Evolutionary conservation across 2,329 filamentous ascomycete species (phyloP), one percentile per base, ranked within the genome.

Genomic region (Aspergillus quadrilineatus): DNA sequence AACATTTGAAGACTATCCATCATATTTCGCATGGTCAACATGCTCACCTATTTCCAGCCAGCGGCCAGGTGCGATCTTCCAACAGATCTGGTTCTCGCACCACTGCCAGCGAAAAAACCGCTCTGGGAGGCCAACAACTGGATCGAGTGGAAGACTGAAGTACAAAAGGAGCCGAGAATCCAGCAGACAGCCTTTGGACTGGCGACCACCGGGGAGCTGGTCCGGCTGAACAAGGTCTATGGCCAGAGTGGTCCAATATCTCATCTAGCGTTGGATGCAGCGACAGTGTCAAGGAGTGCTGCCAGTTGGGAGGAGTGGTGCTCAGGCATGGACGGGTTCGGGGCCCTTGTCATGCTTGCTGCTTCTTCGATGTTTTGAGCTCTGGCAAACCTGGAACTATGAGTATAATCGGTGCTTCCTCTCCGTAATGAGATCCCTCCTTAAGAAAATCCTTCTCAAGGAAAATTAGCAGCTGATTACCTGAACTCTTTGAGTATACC

Each of bases 291-390:
- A 2, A 32, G 49, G 39, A 28, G 15, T 32, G 14, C 41, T 30
- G 69, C 58, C 26, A 69, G 65, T 58, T 79, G 76, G 77, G 71
- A 76, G 55, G 75, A 79, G 56, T 79, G 77, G 77, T 79, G 75
- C 53, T 67, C 71, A 4, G 75, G 75, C 4, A 78, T 78, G 73
- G 77, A 79, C 71, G 70, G 70, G 30, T 64, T 80, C 60, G 77
- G 77, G 12, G 72, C 69, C 3, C 66, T 80, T 58, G 67, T 80
- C 15, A 75, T 80, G 74, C 72, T 80, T 65, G 73, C 75, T 66
- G 76, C 77, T 64, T 75, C 73, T 53, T 55, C 64, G 34, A 41
- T 62, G 9, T n/a, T 34, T 7, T 42, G 22, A 7, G 32, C 32
- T 22, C 22, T 22, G 22, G 22, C 2, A 22, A 1, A 22, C 22